Base-by-base conservation (phyloP, 768 basidiomycete genomes). In the Leucosporidium scottii region DNA sequence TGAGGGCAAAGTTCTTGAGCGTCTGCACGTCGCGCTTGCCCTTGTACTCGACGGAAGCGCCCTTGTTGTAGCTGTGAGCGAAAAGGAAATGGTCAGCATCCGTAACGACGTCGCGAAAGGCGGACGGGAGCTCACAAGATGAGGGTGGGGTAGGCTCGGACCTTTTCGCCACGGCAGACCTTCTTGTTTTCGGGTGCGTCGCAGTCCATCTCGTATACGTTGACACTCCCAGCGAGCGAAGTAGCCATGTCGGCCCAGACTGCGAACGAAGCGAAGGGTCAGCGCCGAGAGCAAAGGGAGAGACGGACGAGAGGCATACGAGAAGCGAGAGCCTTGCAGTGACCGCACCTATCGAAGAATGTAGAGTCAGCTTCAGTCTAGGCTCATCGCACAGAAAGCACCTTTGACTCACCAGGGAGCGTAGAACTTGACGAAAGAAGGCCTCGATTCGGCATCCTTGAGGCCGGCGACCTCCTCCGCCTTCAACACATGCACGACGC, bases 321-420 rank as follows among this genome's bases (percentile, higher is more conserved):
- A 3, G 82, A 92, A 0, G 90, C 90, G 2, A 98, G 82, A 76
- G 90, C 90, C 80, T 96, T 93, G 83, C 94, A 99, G 79, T 98
- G 93, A 6, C 90, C 90, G 77, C 93, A 97, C 90, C 84, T 57
- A 59, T 44, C 34, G 27, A 10, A 17, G 49, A 31, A 8, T 2
- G 28, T 58, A 21, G 13, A 17, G 39, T 44, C 39, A 28, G 27
- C 53, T 9, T 30, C 55, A 51, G 12, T 67, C 58, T 30, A 3
- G 34, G 17, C 51, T 5, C n/a, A 30, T 13, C 31, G 30, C 30
- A 12, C 20, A 28, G 23, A 39, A 53, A 50, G 34, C 49, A n/a
- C 10, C n/a, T n/a, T n/a, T n/a, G 17, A 75, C 77, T 39, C 75
- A 85, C 88, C 93, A 98, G 0, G 93, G 93, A 0, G 93, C 94